Base-by-base conservation (phyloP, 495 filamentous ascomycete species). In the Massariosphaeria phaeospora region DNA sequence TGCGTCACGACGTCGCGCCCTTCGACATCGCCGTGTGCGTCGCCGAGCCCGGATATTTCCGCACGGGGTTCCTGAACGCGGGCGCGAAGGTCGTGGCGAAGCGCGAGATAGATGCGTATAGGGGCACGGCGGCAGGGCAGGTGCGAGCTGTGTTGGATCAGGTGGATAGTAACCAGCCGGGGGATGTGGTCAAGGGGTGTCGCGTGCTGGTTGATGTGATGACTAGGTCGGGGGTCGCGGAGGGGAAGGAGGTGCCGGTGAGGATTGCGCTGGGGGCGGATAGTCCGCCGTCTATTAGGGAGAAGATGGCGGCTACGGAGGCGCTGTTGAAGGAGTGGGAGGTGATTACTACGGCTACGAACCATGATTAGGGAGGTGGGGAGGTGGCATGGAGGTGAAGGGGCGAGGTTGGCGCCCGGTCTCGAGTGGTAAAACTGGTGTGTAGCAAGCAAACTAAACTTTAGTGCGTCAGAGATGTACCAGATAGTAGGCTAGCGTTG, bases 11-110 rank as follows among this genome's bases (percentile, higher is more conserved):
- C 55, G 52, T 79, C 0, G 62, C 61, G 7, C 64, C 70, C 0
- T 74, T 81, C 53, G 70, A 70, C 8, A 73, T 81, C 49, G 66
- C 67, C 17, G 70, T 72, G 25, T 62, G 68, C 9, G 63, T 75
- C 11, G 59, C 78, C 6, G 74, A 78, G 53, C 77, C 76, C 3
- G 79, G 79, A 1, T 70, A 70, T 41, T 80, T 81, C 53, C 68
- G 76, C 15, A 79, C 76, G 0, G 63, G 66, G 17, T 64, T 81
- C 17, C 53, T 66, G 23, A 61, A 46, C 29, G 24, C 62, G 30
- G 51, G 33, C 13, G 52, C 63, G 18, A 52, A 34, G 35, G 25
- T 63, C 12, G 27, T 24, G 15, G 35, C 55, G 13, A 18, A 40
- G 23, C 34, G 20, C 29, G 25, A 48, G 45, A 52, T 68, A 18